A percentile compares a stretch with the other conserved stretches of the same genome.
These are phyloP conservation scores for Candida tetrigidarum DNA, from an alignment of 1,139 yeast species.

Conservation along the genomic window DNA sequence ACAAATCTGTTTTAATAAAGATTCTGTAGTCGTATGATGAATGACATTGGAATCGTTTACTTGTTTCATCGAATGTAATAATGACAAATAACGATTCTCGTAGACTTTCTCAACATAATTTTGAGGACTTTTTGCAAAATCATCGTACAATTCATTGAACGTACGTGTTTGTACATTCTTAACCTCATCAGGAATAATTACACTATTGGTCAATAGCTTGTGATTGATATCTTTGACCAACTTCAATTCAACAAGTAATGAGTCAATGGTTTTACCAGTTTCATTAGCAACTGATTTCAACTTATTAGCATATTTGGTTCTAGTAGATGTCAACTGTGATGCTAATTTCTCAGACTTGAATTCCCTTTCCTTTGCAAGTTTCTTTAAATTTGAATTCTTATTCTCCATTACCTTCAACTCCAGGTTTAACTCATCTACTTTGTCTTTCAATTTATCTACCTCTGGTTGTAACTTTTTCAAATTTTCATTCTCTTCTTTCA, in stretches of 20 bases:
- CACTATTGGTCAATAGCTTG: constrained; percentile 6
- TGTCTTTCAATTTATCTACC: neutral
- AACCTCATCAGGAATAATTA: neutral
- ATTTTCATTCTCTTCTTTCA: neutral
- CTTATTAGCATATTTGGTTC: constrained; percentile 12
- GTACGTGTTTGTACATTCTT: constrained; percentile 5
- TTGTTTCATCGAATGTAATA: constrained; percentile 9
- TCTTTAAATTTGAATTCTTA: constrained; percentile 9
- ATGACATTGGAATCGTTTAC: constrained; percentile 14
- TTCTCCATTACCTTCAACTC: constrained; percentile 8
- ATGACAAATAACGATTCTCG: constrained; percentile 12
- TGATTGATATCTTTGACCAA: constrained; percentile 12
- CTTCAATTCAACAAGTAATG: constrained; percentile 11
- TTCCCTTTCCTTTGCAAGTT: constrained; percentile 9
- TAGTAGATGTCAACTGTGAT: constrained; percentile 11
- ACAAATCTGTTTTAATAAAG: constrained; percentile 8
- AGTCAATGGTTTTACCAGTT: constrained; percentile 10
- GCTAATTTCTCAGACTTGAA: constrained; percentile 7
- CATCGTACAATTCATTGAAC: constrained; percentile 3
- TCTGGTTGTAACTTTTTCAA: neutral
- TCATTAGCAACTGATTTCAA: constrained; percentile 11
- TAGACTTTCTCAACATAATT: constrained; percentile 12
- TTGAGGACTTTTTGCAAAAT: neutral
- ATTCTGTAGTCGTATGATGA: constrained; percentile 3
- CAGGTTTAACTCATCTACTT: neutral